Percentiles rank a stretch among this genome's conserved stretches.
These are phyloP conservation scores for Dioscorea zingiberensis DNA, from an alignment of 106 monocot species.

Conservation along the genomic window DNA sequence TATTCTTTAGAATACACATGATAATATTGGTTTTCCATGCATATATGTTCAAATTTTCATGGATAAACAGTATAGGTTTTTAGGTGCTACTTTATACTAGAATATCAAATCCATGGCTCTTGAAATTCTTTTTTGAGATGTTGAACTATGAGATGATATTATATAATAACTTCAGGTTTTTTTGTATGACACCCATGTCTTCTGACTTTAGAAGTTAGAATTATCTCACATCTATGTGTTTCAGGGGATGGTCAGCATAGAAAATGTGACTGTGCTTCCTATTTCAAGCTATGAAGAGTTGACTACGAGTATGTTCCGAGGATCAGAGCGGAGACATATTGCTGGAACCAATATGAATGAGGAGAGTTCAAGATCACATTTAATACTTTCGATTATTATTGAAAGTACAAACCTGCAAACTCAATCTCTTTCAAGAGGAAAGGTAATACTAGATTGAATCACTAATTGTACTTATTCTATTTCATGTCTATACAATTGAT, in stretches of 20 bases:
- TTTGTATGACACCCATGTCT: not conserved
- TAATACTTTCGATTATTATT: slow-evolving; percentile 86
- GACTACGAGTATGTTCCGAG: slow-evolving; percentile 52
- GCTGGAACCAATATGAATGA: slow-evolving; percentile 94
- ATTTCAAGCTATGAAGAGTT: slow-evolving; percentile 83
- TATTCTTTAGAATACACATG: too few relatives aligned
- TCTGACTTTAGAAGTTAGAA: not conserved
- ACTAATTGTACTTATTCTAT: too few relatives aligned
- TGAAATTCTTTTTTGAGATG: too few relatives aligned
- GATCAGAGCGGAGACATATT: slow-evolving; percentile 75
- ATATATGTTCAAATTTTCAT: too few relatives aligned
- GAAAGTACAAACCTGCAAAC: slow-evolving; percentile 96
- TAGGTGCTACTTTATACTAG: too few relatives aligned
- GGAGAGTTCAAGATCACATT: slow-evolving; percentile 97
- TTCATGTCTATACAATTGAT: too few relatives aligned
- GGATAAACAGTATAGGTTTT: too few relatives aligned
- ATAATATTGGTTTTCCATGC: too few relatives aligned
- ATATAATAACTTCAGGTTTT: too few relatives aligned
- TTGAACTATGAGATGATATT: too few relatives aligned
- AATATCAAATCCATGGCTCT: too few relatives aligned
- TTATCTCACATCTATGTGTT: slow-evolving; percentile 1
- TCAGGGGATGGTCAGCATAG: slow-evolving; percentile 90
- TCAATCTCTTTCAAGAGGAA: slow-evolving; percentile 81
- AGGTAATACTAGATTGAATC: too few relatives aligned
- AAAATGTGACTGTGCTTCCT: slow-evolving; percentile 70